phyloP scores from a whole-genome alignment of 148 eudicot genomes.

The Persicaria maculosa region DNA sequence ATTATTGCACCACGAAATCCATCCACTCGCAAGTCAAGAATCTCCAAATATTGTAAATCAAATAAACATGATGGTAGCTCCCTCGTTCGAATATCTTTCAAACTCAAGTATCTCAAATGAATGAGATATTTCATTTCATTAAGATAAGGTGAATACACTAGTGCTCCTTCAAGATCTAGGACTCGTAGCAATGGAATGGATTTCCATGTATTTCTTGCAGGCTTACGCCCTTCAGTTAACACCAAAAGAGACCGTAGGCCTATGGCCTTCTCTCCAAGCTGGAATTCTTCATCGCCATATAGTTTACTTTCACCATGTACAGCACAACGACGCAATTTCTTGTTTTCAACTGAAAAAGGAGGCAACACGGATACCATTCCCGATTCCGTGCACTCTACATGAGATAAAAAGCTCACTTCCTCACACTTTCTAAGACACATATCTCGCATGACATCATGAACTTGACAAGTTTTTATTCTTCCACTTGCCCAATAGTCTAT shows the following conservation, averaged over 20 bases:
- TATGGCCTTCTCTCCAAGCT: too few relatives aligned
- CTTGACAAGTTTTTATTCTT: not conserved
- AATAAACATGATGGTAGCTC: not conserved
- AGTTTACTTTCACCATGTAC: not conserved
- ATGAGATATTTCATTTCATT: not conserved
- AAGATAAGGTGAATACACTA: too few relatives aligned
- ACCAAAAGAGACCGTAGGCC: too few relatives aligned
- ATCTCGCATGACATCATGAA: constrained; percentile 17
- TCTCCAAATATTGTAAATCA: too few relatives aligned
- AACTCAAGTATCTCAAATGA: constrained; percentile 13
- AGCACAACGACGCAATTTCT: not conserved
- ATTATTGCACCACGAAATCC: too few relatives aligned
- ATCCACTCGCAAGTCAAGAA: too few relatives aligned
- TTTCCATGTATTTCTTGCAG: not conserved
- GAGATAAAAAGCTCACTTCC: constrained; percentile 1
- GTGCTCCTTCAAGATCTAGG: constrained; percentile 5
- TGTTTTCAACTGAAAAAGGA: not conserved
- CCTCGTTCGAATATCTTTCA: not conserved
- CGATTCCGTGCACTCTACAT: not conserved
- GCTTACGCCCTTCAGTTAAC: too few relatives aligned
- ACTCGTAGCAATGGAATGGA: constrained; percentile 3
- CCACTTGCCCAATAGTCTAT: not conserved
- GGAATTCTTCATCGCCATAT: too few relatives aligned
- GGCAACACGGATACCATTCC: not conserved
- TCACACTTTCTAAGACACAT: not conserved